Base-by-base conservation (phyloP, 192 early-diverging fungal species). In the Coemansia sp. region DNA sequence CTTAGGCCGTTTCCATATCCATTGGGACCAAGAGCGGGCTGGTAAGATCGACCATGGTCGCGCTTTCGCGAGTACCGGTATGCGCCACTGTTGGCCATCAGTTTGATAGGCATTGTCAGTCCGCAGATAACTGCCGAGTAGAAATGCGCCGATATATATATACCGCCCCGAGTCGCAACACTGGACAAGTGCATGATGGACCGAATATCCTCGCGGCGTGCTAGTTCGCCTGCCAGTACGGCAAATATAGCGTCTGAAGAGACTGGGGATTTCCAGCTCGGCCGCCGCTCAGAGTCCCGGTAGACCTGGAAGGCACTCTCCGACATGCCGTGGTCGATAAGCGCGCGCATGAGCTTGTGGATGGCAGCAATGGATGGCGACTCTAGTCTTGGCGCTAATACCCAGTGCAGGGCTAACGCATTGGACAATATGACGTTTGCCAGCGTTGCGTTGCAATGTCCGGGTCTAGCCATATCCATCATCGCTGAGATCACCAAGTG, bases 121-220 rank as follows among this genome's bases (percentile, higher is more conserved):
- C 74, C 74, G 50, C 70, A 57, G n/a, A 81, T 66, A 33, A 81
- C 62, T 0, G 79, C 70, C 11, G 79, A 58, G 60, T 81, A 81
- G 49, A 76, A 76, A 18, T 43, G 58, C n/a, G 61, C 16, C 3
- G 63, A 50, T 18, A 62, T 43, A 5, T 7, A 13, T 3, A 75
- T 18, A 3, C 62, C 67, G 6, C 33, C n/a, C 10, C 70, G 53
- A 4, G 63, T 66, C 2, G 57, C 64, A 2, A 27, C 64, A 9
- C 10, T 27, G 11, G 64, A 49, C 38, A 81, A 68, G 29, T 73
- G 67, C 60, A 40, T 61, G 29, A 81, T 69, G 5, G 74, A 65
- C 11, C 74, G 74, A 31, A 73, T 39, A 40, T 73, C 71, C 4
- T 44, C 58, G 7, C 43, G 34, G 8, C 60, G 70, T 2, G 74